Evolutionary conservation across 176 grass and related monocot species (phyloP).

Genomic region (Rhynchospora tenuis): DNA sequence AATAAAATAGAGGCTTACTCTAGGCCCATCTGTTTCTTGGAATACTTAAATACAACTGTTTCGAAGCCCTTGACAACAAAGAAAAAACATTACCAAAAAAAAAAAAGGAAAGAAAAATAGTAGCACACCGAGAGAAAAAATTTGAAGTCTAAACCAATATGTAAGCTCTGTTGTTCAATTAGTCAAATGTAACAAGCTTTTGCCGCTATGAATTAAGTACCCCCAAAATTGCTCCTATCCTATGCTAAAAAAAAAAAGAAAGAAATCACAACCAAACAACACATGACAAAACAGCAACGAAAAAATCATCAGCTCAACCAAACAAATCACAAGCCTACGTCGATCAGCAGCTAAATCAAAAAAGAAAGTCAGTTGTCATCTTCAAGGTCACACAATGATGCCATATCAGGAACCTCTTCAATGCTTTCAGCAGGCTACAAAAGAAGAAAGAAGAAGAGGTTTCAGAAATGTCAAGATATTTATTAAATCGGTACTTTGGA

Average conservation of each 20-base stretch:
- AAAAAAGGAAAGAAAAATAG: not conserved
- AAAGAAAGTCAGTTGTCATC: not conserved
- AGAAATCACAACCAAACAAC: not conserved
- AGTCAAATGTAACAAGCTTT: not conserved
- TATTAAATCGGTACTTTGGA: not conserved
- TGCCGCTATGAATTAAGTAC: not conserved
- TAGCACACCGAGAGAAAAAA: not conserved
- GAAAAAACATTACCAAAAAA: no score
- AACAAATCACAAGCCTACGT: not conserved
- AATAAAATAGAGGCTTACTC: not conserved
- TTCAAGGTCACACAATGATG: slow-evolving; percentile 28
- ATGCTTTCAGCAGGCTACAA: slow-evolving; percentile 63
- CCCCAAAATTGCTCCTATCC: not conserved
- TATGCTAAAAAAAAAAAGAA: not conserved
- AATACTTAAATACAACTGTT: not conserved
- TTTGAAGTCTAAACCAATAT: not conserved
- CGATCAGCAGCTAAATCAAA: not conserved
- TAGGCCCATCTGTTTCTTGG: not conserved
- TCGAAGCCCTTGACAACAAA: not conserved
- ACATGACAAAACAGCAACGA: not conserved
- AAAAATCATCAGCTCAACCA: not conserved
- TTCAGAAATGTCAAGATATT: not conserved
- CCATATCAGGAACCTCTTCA: slow-evolving; percentile 75
- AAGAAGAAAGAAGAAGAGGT: not conserved
- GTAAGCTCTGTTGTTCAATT: not conserved